Conservation (phyloP, 202 grass and related monocot species). For the Hordeum pubiflorum region DNA sequence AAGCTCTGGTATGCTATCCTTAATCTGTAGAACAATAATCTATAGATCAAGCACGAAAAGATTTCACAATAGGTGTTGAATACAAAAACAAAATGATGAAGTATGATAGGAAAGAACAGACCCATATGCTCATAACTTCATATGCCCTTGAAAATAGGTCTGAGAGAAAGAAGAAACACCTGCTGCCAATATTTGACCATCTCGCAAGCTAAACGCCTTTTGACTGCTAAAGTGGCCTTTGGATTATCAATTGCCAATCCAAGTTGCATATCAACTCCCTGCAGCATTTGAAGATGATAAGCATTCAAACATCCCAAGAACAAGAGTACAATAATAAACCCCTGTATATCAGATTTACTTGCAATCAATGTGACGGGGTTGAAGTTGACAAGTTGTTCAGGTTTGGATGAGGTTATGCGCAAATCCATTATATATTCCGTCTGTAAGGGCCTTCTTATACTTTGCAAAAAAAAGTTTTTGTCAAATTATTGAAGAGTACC, state of each 20-base stretch:
- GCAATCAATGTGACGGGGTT: not conserved
- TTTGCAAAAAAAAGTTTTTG: not conserved
- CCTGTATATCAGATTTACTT: not conserved
- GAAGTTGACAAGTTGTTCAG: not conserved
- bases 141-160: not conserved
- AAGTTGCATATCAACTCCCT: constrained; percentile 84
- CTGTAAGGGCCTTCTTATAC: not conserved
- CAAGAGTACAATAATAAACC: not conserved
- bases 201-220: constrained; percentile 74
- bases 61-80: not conserved
- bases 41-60: not conserved
- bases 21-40: constrained; percentile 44
- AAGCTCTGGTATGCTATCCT: constrained; percentile 59
- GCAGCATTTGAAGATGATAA: constrained; percentile 11
- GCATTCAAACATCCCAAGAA: constrained; percentile 3
- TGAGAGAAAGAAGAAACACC: constrained; percentile 28
- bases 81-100: not conserved
- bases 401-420: not conserved
- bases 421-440: not conserved
- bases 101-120: not conserved
- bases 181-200: constrained; percentile 86
- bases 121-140: not conserved
- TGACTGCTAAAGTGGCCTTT: constrained; percentile 80
- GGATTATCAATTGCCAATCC: constrained; percentile 81
- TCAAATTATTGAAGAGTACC: constrained; percentile 22